These are phyloP conservation scores for Geum urbanum DNA, from an alignment of 306 rosid genomes.

Conservation along the genomic window DNA sequence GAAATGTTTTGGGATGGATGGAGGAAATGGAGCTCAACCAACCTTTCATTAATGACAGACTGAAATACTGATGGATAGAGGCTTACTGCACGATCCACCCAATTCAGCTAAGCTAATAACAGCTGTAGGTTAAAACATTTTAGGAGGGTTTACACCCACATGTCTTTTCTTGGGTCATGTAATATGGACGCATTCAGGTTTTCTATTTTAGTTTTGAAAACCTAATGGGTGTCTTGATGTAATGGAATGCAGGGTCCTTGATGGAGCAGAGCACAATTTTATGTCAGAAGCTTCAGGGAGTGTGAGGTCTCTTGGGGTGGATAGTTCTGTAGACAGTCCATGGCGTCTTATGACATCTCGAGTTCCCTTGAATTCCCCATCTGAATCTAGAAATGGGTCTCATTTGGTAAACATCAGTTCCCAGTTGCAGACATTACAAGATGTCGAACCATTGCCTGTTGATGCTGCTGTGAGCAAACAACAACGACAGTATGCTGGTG, in stretches of 20 bases:
- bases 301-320: slow-evolving; percentile 41
- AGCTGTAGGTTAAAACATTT: not conserved
- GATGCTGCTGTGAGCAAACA: slow-evolving; percentile 37
- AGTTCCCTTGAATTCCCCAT: slow-evolving; percentile 33
- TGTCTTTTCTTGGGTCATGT: not conserved
- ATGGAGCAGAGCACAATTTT: slow-evolving; percentile 47
- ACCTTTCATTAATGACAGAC: not conserved
- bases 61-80: not conserved
- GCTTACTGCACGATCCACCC: not conserved
- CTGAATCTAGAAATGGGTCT: slow-evolving; percentile 42
- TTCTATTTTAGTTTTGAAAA: not conserved
- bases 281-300: slow-evolving; percentile 46
- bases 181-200: not conserved
- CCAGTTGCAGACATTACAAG: slow-evolving; percentile 39
- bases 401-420: slow-evolving; percentile 35
- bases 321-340: slow-evolving; percentile 40
- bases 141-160: too few relatives aligned
- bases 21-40: not conserved
- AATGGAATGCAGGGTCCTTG: slow-evolving; percentile 17
- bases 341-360: slow-evolving; percentile 48
- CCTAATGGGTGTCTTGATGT: slow-evolving; percentile 5
- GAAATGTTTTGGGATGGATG: not conserved
- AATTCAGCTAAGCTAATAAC: too few relatives aligned
- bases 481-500: slow-evolving; percentile 24
- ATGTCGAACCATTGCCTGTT: slow-evolving; percentile 32